Base-by-base conservation (phyloP, 257 asterid species). In the Ligustrum vulgare region DNA sequence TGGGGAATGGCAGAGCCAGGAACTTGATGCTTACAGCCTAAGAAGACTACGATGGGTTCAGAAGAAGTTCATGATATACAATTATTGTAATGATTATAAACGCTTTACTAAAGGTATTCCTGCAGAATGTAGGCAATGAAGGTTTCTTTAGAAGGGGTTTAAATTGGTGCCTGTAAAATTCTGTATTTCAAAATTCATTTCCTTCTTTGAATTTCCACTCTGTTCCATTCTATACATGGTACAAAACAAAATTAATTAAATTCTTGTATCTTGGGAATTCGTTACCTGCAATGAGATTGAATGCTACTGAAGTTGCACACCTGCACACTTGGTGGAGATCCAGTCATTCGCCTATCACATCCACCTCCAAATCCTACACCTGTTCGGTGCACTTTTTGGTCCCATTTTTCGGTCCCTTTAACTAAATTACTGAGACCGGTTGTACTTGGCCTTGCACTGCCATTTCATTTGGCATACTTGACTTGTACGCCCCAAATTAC, bases 1-100 rank as follows among this genome's bases (percentile, higher is more conserved):
- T 6, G 84, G 80, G 20, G 87, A 77, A 28, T 92, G 91, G 96
- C 90, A 86, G 70, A 87, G 35, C 33, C 88, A 89, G 41, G 91
- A 82, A 77, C 92, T 92, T 8, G 93, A 92, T 72, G 91, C 97
- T 10, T 78, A 86, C 35, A 74, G 92, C 60, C 79, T 91, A 80
- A 90, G 93, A 73, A 87, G 96, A 80, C 84, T 92, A 2, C 85
- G 96, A 85, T 92, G 98, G 98, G 98, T 88, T 77, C 98, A 92
- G 75, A 92, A 78, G 89, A 87, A 92, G 69, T 92, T 89, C 89
- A 90, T 92, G 98, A 89, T 92, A 2, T 92, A 92, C 39, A 84
- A 90, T 75, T 92, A 92, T 54, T 92, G 97, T 69, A 72, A 87
- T 1, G 97, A 92, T 73, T 43, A 45, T 67, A 89, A 82, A 56